Percentiles rank a stretch among this genome's conserved stretches.
Conservation (phyloP, 805 yeast genomes). For the Candida hungchunana region DNA sequence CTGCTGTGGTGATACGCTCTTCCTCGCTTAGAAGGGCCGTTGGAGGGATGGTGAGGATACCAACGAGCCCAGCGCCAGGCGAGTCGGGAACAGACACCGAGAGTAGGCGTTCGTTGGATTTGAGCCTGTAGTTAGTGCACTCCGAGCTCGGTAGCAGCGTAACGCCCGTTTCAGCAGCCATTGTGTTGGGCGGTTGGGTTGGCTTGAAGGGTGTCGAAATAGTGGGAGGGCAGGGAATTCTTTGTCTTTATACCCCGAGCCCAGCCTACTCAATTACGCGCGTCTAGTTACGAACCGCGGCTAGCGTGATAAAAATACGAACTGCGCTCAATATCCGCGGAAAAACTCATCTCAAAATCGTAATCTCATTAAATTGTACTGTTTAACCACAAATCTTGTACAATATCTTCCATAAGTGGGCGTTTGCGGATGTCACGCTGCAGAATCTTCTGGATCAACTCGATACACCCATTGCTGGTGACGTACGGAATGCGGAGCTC, state of each 20-base stretch:
- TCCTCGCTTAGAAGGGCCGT: slow-evolving; percentile 22
- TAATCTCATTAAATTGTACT: too few relatives aligned
- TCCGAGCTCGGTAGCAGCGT: slow-evolving; percentile 13
- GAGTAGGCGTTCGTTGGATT: slow-evolving; percentile 25
- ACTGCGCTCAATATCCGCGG: too few relatives aligned
- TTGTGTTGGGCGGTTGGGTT: too few relatives aligned
- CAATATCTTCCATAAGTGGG: slow-evolving; percentile 70
- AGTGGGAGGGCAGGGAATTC: too few relatives aligned
- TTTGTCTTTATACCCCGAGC: too few relatives aligned
- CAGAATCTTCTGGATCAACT: slow-evolving; percentile 60
- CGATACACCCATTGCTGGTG: slow-evolving; percentile 54
- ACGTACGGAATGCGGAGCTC: slow-evolving; percentile 67
- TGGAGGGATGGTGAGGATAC: slow-evolving; percentile 33
- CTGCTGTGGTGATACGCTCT: slow-evolving; percentile 11
- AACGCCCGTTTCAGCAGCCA: too few relatives aligned
- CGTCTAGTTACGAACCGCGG: too few relatives aligned
- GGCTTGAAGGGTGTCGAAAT: too few relatives aligned
- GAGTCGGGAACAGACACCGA: slow-evolving; percentile 26
- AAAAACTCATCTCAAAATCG: too few relatives aligned
- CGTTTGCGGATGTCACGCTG: slow-evolving; percentile 62
- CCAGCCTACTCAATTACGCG: too few relatives aligned
- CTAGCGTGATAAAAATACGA: too few relatives aligned
- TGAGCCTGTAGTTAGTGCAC: slow-evolving; percentile 22
- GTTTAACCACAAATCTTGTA: slow-evolving; percentile 65
- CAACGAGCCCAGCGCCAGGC: slow-evolving; percentile 31